Evolutionary conservation across 2,329 filamentous ascomycete species (phyloP).

Genomic region (Madurella mycetomatis): DNA sequence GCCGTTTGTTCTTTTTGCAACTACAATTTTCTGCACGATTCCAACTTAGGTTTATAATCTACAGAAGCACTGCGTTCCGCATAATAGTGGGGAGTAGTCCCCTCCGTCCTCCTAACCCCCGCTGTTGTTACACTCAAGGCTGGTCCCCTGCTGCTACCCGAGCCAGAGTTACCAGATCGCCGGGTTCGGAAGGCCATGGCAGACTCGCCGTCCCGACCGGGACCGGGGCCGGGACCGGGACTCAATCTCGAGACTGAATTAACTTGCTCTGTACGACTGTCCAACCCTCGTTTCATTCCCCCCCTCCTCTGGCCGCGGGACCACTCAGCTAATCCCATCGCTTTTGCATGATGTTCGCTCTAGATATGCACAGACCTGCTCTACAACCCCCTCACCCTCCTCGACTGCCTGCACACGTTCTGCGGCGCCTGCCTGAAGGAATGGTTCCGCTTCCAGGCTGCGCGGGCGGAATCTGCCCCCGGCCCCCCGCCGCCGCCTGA

Average conservation of each 20-base stretch:
- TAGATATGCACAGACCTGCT: slow-evolving; percentile 97
- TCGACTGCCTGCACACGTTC: slow-evolving; percentile 93
- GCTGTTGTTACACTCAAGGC: too few relatives aligned
- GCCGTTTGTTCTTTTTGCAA: neutral
- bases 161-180: neutral
- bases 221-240: slow-evolving; percentile 9
- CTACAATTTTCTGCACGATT: neutral
- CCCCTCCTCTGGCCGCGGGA: neutral
- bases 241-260: slow-evolving; percentile 70
- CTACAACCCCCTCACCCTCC: slow-evolving; percentile 83
- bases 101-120: too few relatives aligned
- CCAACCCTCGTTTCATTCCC: neutral
- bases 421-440: slow-evolving; percentile 93
- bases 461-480: slow-evolving; percentile 49
- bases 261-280: slow-evolving; percentile 77
- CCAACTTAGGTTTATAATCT: too few relatives aligned
- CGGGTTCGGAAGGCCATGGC: slow-evolving; percentile 3
- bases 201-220: slow-evolving; percentile 3
- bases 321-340: neutral
- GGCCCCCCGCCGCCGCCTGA: slow-evolving; percentile 43
- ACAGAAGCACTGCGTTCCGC: too few relatives aligned
- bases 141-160: too few relatives aligned
- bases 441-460: slow-evolving; percentile 84
- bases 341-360: neutral
- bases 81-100: too few relatives aligned